Conservation (phyloP, 192 early-diverging fungal species). For the Podila verticillata region DNA sequence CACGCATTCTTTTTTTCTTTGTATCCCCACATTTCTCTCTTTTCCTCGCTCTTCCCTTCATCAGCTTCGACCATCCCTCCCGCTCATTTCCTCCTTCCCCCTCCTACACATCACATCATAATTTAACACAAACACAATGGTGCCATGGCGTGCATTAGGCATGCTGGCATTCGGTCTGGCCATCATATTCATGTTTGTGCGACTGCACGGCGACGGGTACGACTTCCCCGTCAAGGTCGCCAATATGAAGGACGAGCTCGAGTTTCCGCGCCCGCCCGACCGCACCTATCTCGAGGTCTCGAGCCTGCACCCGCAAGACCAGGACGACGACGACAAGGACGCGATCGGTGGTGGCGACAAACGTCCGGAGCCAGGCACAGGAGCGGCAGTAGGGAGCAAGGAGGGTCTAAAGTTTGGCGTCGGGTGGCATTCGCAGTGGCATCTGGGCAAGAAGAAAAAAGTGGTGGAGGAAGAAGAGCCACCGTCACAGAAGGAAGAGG, state of each 20-base stretch:
- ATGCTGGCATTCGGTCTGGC: conserved; percentile 36
- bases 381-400: background rate
- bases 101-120: no score
- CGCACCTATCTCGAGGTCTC: conserved; percentile 32
- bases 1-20: no score
- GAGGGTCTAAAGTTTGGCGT: conserved; percentile 9
- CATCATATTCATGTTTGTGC: conserved; percentile 44
- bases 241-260: conserved; percentile 4
- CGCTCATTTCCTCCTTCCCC: no score
- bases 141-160: conserved; percentile 41
- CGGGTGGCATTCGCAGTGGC: conserved; percentile 29
- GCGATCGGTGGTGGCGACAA: background rate
- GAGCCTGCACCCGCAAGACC: conserved; percentile 9
- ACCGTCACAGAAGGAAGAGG: background rate
- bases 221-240: conserved; percentile 26
- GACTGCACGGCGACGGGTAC: conserved; percentile 40
- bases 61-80: no score
- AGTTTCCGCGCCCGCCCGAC: conserved; percentile 7
- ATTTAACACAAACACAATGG: conserved; percentile 7
- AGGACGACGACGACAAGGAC: background rate
- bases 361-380: background rate
- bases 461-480: background rate
- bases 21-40: no score
- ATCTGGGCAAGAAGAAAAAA: conserved; percentile 13
- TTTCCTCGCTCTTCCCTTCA: no score